These are phyloP conservation scores for Celoporthe dispersa DNA, from an alignment of 2,329 filamentous ascomycete genomes.

Conservation along the genomic window DNA sequence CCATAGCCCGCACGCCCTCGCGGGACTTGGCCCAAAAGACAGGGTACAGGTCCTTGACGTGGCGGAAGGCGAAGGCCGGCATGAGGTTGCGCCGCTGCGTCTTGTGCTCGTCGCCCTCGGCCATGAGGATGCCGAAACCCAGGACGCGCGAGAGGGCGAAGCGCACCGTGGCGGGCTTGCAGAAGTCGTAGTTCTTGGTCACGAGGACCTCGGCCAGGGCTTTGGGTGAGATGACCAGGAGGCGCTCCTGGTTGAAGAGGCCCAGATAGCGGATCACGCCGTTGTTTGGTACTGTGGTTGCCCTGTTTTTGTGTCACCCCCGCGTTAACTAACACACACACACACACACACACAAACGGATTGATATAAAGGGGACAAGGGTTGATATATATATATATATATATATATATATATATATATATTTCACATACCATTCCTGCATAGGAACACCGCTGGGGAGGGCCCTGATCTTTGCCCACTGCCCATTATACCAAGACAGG, in stretches of 20 bases:
- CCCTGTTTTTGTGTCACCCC: conserved; percentile 48
- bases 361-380: too few relatives aligned
- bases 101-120: conserved; percentile 91
- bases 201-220: conserved; percentile 72
- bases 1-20: conserved; percentile 69
- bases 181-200: conserved; percentile 71
- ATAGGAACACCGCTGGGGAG: conserved; percentile 50
- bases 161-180: conserved; percentile 62
- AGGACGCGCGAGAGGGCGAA: conserved; percentile 65
- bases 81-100: conserved; percentile 77
- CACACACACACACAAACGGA: too few relatives aligned
- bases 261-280: conserved; percentile 71
- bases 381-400: background rate
- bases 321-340: too few relatives aligned
- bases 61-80: conserved; percentile 84
- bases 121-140: conserved; percentile 74
- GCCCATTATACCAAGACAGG: conserved; percentile 54
- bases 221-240: conserved; percentile 66
- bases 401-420: conserved; percentile 21
- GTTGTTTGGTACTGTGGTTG: conserved; percentile 65
- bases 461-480: conserved; percentile 45
- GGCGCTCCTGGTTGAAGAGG: conserved; percentile 64
- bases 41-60: conserved; percentile 83
- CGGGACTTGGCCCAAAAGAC: conserved; percentile 80
- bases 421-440: conserved; percentile 53